Conservation (phyloP, 2,329 filamentous ascomycete species). For the Colletotrichum acutatum region DNA sequence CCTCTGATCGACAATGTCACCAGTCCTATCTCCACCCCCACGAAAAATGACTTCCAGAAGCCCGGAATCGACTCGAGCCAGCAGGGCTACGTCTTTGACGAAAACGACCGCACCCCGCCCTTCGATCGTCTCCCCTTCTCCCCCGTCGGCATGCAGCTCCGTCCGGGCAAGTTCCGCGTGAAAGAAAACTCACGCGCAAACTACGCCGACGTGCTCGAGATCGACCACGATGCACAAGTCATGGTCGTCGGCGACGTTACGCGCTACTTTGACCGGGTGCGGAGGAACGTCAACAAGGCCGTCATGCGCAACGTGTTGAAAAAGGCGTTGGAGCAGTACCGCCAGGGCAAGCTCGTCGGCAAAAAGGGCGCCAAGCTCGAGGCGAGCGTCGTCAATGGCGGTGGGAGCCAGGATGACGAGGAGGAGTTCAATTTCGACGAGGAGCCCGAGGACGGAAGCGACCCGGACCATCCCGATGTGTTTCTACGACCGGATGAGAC, state of each 20-base stretch:
- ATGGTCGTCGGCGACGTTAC: constrained; percentile 33
- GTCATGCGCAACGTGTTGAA: constrained; percentile 34
- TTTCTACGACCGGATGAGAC: constrained; percentile 13
- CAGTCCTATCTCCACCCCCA: constrained; percentile 33
- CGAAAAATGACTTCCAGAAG: constrained; percentile 34
- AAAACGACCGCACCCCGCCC: constrained; percentile 31
- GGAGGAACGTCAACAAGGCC: constrained; percentile 32
- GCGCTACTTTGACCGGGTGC: constrained; percentile 31
- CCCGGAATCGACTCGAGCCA: constrained; percentile 35
- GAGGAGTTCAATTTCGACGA: not conserved
- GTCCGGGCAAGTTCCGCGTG: constrained; percentile 34
- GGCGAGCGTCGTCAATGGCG: constrained; percentile 27
- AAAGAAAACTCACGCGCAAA: constrained; percentile 33
- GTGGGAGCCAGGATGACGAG: constrained; percentile 11
- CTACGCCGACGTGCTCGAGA: constrained; percentile 34
- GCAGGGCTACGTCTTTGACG: constrained; percentile 32
- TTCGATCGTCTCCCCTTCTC: constrained; percentile 32
- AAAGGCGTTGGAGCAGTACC: constrained; percentile 33
- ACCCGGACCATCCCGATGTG: constrained; percentile 17
- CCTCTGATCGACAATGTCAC: not conserved
- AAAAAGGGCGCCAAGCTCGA: constrained; percentile 28
- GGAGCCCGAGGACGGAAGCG: constrained; percentile 27
- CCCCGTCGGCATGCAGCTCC: constrained; percentile 31
- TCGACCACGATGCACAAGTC: constrained; percentile 35
- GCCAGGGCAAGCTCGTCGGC: constrained; percentile 27